Evolutionary conservation across 257 asterid genomes (phyloP), one percentile per base, ranked within the genome.

Genomic region (Salvia splendens): DNA sequence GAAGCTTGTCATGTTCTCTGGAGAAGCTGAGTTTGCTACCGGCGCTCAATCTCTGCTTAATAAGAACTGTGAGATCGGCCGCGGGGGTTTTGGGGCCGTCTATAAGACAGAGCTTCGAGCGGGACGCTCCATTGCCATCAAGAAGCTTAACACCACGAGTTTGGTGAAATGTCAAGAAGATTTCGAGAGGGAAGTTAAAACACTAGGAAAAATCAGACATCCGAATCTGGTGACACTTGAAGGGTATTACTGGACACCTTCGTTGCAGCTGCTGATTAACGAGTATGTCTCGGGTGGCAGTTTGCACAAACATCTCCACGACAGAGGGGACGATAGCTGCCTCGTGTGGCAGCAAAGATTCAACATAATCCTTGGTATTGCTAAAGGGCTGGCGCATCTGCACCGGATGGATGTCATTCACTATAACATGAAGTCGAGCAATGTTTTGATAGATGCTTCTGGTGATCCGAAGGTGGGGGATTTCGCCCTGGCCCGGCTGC

Each of bases 191-290:
- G 95, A 87, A 77, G 82, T 87, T 46, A 82, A 74, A 75, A 79
- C 33, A 38, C 91, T 87, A 0, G 93, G 91, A 48, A 78, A 78
- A 72, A 78, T 83, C 45, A 80, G 79, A 60, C 95, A 87, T 71
- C 77, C 35, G 20, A 84, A 89, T 78, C 78, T 89, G 5, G 94
- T 89, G 56, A 41, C 78, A 12, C 84, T 89, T 3, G 91, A 87
- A 68, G 97, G 97, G 9, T 89, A 82, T 65, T 89, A 87, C 63
- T 87, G 97, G 97, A 87, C 95, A 3, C 86, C 97, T 30, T 85
- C 97, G 0, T 71, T 87, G 47, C 97, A 89, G 73, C 89, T 89
- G 36, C 79, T 89, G 35, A 89, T 89, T 38, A 82, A 77, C 16
- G 95, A 89, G 71, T 79, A 77, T 14, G 61, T 84, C 55, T 43